Evolutionary conservation across 495 filamentous ascomycete genomes (phyloP).

Genomic region (Cercophora scortea): DNA sequence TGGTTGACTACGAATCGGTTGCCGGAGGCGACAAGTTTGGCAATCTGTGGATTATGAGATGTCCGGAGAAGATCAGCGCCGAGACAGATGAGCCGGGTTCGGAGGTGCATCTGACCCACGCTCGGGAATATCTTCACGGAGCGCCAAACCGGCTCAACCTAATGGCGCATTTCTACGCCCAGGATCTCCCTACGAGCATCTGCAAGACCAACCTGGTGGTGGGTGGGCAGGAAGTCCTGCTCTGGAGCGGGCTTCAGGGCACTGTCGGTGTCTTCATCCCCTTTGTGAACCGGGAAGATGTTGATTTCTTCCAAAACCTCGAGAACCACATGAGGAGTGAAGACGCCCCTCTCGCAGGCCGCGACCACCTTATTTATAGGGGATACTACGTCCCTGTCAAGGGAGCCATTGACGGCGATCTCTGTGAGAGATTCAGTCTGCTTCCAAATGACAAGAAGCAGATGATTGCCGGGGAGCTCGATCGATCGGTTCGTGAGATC

Average conservation of each 20-base stretch:
- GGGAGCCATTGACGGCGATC: conserved; percentile 94
- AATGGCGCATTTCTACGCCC: conserved; percentile 79
- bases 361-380: conserved; percentile 91
- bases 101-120: conserved; percentile 80
- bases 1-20: conserved; percentile 96
- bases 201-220: conserved; percentile 85
- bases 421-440: conserved; percentile 84
- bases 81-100: conserved; percentile 89
- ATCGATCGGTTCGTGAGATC: conserved; percentile 82
- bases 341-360: conserved; percentile 77
- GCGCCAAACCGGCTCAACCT: conserved; percentile 75
- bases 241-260: conserved; percentile 93
- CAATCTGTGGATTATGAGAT: conserved; percentile 87
- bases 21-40: conserved; percentile 97
- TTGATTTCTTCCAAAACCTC: conserved; percentile 93
- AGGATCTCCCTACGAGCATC: conserved; percentile 87
- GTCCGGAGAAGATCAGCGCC: conserved; percentile 76
- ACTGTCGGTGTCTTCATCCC: conserved; percentile 89
- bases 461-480: conserved; percentile 88
- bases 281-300: conserved; percentile 82
- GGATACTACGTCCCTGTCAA: conserved; percentile 97
- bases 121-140: conserved; percentile 81
- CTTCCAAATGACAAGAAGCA: conserved; percentile 80
- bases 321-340: conserved; percentile 80
- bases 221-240: conserved; percentile 80